Evolutionary conservation across 2,329 filamentous ascomycete species (phyloP).

Genomic region (Colletotrichum sp.): DNA sequence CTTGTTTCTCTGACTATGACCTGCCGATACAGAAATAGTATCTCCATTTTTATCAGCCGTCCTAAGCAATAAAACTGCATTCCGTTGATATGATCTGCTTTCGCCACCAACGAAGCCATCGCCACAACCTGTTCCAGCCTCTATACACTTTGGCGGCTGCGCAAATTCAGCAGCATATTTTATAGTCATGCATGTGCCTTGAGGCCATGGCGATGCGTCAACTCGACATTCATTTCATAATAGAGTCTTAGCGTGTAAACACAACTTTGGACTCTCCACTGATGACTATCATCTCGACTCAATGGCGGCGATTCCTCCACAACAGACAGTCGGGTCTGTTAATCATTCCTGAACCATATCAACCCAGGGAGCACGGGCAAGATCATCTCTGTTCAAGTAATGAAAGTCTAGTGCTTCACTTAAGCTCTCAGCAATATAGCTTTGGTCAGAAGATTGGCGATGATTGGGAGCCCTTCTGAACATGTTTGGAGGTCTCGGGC

Average conservation of each 20-base stretch:
- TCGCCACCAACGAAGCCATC: background rate
- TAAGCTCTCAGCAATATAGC: background rate
- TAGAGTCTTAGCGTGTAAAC: background rate
- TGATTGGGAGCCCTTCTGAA: background rate
- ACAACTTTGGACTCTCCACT: background rate
- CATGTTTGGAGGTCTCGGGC: background rate
- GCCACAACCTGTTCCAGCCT: background rate
- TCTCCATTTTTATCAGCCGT: background rate
- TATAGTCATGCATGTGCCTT: background rate
- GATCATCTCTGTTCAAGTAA: background rate
- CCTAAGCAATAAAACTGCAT: fast-evolving
- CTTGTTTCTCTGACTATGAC: background rate
- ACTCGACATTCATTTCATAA: background rate
- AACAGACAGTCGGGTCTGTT: background rate
- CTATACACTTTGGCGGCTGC: background rate
- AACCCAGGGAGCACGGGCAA: background rate
- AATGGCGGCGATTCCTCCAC: background rate
- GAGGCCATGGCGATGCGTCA: background rate
- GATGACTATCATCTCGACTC: background rate
- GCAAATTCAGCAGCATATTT: background rate
- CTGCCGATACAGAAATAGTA: background rate
- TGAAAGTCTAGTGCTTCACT: background rate
- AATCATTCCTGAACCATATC: background rate
- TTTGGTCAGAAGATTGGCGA: background rate
- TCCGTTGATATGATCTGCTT: background rate